phyloP scores from a whole-genome alignment of 2,329 filamentous ascomycete species.

The Monosporascus sp. region DNA sequence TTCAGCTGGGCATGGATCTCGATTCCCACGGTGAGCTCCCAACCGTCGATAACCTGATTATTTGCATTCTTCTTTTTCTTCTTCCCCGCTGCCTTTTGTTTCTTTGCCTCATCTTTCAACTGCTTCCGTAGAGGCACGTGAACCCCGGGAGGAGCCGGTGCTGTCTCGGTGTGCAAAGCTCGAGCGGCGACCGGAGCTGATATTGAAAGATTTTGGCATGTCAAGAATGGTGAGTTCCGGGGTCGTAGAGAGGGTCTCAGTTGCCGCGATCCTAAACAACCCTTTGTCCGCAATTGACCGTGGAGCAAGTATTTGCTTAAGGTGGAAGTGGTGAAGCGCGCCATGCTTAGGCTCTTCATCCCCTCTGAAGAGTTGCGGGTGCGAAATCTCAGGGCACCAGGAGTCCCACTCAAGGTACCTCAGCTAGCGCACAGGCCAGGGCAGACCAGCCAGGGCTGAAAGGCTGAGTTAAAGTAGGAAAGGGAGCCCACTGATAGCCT shows the following conservation, averaged over 20 bases:
- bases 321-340: constrained; percentile 36
- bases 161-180: constrained; percentile 27
- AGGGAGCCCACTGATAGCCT: no score
- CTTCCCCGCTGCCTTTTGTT: constrained; percentile 37
- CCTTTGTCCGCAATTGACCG: constrained; percentile 37
- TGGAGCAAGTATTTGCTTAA: constrained; percentile 45
- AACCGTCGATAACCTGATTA: constrained; percentile 57
- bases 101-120: constrained; percentile 62
- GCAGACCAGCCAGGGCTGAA: no score
- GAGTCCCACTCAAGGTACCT: no score
- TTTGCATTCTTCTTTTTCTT: constrained; percentile 41
- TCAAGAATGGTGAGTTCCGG: constrained; percentile 1
- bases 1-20: constrained; percentile 97
- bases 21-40: constrained; percentile 93
- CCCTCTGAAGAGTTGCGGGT: no score
- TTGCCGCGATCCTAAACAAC: constrained; percentile 31
- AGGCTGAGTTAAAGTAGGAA: no score
- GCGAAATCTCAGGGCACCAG: no score
- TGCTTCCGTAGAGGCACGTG: constrained; percentile 61
- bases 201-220: neutral
- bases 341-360: constrained; percentile 29
- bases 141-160: constrained; percentile 12
- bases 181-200: constrained; percentile 13
- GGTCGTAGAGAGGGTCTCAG: neutral
- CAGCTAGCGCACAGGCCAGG: no score